phyloP scores from a whole-genome alignment of 2,329 filamentous ascomycete genomes.

The Ophiostoma himal-ulmi region DNA sequence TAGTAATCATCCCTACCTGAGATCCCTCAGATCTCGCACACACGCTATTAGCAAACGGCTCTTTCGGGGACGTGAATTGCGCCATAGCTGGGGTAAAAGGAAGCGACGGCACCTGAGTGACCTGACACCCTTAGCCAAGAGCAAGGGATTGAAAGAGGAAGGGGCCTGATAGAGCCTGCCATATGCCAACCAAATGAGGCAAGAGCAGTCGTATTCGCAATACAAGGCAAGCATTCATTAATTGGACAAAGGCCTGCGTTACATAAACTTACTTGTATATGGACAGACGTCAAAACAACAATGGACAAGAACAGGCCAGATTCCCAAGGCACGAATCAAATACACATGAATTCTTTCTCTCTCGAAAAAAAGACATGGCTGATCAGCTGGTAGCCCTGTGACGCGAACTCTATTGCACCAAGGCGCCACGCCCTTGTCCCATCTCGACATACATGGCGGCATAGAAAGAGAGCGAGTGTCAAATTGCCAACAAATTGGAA shows the following conservation, averaged over 20 bases:
- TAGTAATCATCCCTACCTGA: neutral
- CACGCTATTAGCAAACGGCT: constrained; percentile 3
- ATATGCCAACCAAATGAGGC: neutral
- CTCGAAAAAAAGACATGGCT: neutral
- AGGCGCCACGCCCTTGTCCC: constrained; percentile 20
- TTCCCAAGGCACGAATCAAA: neutral
- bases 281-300: neutral
- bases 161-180: neutral
- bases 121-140: neutral
- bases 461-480: neutral
- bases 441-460: constrained; percentile 18
- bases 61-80: neutral
- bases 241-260: neutral
- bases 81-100: constrained; percentile 7
- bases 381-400: constrained; percentile 4
- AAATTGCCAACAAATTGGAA: neutral
- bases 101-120: neutral
- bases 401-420: constrained; percentile 19
- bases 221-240: neutral
- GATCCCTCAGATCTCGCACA: neutral
- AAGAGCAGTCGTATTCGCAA: neutral
- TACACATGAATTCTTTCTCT: too few relatives aligned
- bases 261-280: neutral
- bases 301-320: neutral
- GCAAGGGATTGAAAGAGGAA: neutral